Evolutionary conservation across 2,329 filamentous ascomycete species (phyloP), one percentile per base, ranked within the genome.

Genomic region (Sporothrix sp.): DNA sequence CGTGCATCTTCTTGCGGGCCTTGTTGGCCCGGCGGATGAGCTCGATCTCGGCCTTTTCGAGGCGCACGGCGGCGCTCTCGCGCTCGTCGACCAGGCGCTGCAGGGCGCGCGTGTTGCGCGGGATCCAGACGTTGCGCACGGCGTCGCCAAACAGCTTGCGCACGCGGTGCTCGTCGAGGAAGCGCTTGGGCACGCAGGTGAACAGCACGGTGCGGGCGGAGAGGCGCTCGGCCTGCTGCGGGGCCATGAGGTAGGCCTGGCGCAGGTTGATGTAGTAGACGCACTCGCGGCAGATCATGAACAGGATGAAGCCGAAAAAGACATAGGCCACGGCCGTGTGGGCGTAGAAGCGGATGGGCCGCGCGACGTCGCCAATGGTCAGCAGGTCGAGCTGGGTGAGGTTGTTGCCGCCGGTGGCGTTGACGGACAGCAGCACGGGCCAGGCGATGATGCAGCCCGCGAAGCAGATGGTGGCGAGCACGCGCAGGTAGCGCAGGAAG

Each of bases 171-270:
- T 89, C 80, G 52, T 87, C 78, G 28, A 91, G 75, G 55, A 90
- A 93, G 4, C 84, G 76, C 32, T 79, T 70, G 0, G 91, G 90
- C 1, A 95, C 87, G 1, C 85, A 85, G 1, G 89, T 85, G 66
- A 95, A 95, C n/a, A 98, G 78, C 7, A 97, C 89, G 1, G 90
- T 96, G 25, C 89, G 81, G 0, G 90, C 89, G 0, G 91, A 96
- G 37, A 97, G 81, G 16, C 90, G 84, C 58, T 82, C 84, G 25
- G 88, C 79, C 62, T 95, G 91, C 46, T 85, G 73, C 1, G 87
- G 88, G 2, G 88, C 87, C 51, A 95, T 74, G n/a, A 90, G 79
- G 69, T 94, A 97, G 1, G 91, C 91, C 68, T 97, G 93, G 57
- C 91, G 86, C 48, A 97, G 69, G 60, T 95, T 95, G 70, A 96